Percentiles rank a stretch among this genome's conserved stretches.
Conservation (phyloP, 306 rosid genomes). For the Vicia sativa region DNA sequence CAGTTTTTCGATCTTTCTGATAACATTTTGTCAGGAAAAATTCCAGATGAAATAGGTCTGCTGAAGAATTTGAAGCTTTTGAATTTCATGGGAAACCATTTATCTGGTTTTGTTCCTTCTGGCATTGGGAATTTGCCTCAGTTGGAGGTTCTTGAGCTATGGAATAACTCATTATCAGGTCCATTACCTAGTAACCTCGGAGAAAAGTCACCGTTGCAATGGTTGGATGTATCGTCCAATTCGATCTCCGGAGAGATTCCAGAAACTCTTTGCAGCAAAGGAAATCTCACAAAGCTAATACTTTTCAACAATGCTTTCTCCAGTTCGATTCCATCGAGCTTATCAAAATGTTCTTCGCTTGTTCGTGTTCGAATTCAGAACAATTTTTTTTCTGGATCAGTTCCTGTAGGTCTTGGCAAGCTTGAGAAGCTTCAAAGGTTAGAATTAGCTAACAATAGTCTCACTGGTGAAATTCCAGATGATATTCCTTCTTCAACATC, state of each 20-base stretch:
- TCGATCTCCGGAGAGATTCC: slow-evolving; percentile 82
- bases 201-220: slow-evolving; percentile 69
- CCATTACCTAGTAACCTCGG: slow-evolving; percentile 78
- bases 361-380: slow-evolving; percentile 91
- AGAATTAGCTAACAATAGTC: slow-evolving; percentile 91
- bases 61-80: slow-evolving; percentile 76
- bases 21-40: slow-evolving; percentile 69
- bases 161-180: slow-evolving; percentile 89
- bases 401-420: slow-evolving; percentile 85
- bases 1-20: slow-evolving; percentile 78
- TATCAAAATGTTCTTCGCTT: slow-evolving; percentile 68
- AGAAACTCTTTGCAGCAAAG: slow-evolving; percentile 62
- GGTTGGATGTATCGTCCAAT: slow-evolving; percentile 95
- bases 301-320: slow-evolving; percentile 88
- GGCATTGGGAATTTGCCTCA: slow-evolving; percentile 68
- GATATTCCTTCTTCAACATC: slow-evolving; percentile 82
- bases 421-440: slow-evolving; percentile 86
- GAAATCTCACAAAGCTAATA: slow-evolving; percentile 92
- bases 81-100: slow-evolving; percentile 74
- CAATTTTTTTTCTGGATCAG: slow-evolving; percentile 72
- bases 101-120: slow-evolving; percentile 75
- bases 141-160: slow-evolving; percentile 71
- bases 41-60: slow-evolving; percentile 68
- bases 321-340: slow-evolving; percentile 68
- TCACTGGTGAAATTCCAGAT: slow-evolving; percentile 75